These are phyloP conservation scores for Pichia sp. DNA, from an alignment of 1,139 yeast genomes.

Conservation along the genomic window DNA sequence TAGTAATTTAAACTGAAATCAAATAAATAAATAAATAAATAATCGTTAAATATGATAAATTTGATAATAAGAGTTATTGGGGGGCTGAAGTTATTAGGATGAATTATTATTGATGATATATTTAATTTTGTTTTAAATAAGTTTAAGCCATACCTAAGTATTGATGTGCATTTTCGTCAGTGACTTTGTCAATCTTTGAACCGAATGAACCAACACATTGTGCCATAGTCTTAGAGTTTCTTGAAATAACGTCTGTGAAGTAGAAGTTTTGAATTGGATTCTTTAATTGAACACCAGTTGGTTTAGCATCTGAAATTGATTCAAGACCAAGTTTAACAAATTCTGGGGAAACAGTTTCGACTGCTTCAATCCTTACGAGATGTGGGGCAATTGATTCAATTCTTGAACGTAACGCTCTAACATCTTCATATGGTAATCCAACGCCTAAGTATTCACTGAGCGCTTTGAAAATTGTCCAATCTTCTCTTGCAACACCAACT, in stretches of 20 bases:
- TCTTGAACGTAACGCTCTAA: constrained; percentile 62
- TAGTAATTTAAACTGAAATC: too few relatives aligned
- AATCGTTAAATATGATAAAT: not conserved
- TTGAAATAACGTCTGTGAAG: constrained; percentile 81
- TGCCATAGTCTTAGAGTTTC: constrained; percentile 90
- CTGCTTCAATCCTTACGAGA: constrained; percentile 66
- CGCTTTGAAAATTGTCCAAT: constrained; percentile 86
- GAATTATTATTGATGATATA: too few relatives aligned
- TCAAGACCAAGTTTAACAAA: constrained; percentile 54
- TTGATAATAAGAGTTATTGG: too few relatives aligned
- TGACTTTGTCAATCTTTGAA: constrained; percentile 53
- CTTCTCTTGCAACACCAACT: constrained; percentile 92
- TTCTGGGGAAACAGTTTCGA: constrained; percentile 61
- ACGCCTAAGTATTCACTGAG: constrained; percentile 70
- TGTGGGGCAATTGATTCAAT: constrained; percentile 78
- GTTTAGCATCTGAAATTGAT: constrained; percentile 35
- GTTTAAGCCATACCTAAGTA: constrained; percentile 28
- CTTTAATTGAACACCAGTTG: constrained; percentile 43
- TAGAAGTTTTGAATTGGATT: constrained; percentile 78
- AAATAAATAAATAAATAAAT: constrained; percentile 10
- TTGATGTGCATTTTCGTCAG: constrained; percentile 39
- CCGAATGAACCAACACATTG: constrained; percentile 68
- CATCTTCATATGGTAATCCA: constrained; percentile 73
- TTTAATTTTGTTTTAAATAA: too few relatives aligned
- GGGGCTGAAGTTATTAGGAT: too few relatives aligned